A percentile compares a stretch with the other conserved stretches of the same genome.
Evolutionary conservation across 2,329 filamentous ascomycete species (phyloP).

Genomic region (Ascochyta koolunga): DNA sequence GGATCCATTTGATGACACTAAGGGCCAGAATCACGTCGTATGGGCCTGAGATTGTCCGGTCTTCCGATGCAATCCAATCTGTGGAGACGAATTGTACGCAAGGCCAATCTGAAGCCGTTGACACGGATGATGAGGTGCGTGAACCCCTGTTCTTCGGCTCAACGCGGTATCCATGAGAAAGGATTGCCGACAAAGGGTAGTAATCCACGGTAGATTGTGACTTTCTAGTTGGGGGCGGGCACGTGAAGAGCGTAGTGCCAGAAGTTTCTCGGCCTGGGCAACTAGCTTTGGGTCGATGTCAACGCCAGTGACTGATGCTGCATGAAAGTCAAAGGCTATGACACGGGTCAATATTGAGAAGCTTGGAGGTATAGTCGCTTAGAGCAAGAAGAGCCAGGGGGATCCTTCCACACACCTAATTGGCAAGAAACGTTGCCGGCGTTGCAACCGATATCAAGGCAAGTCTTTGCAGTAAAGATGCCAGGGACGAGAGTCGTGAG

Average conservation of each 20-base stretch:
- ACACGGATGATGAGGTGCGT: slow-evolving; percentile 18
- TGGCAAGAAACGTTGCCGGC: slow-evolving; percentile 46
- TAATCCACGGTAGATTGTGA: slow-evolving; percentile 33
- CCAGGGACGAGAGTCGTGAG: slow-evolving; percentile 41
- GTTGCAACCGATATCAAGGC: slow-evolving; percentile 51
- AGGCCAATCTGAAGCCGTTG: slow-evolving; percentile 29
- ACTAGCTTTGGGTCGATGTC: slow-evolving; percentile 49
- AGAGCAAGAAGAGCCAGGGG: slow-evolving; percentile 23
- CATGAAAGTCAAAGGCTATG: slow-evolving; percentile 47
- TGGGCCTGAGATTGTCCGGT: slow-evolving; percentile 31
- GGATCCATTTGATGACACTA: slow-evolving; percentile 50
- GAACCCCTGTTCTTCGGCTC: slow-evolving; percentile 27
- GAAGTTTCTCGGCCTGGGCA: slow-evolving; percentile 43
- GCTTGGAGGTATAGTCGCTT: slow-evolving; percentile 16
- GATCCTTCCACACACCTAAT: slow-evolving; percentile 43
- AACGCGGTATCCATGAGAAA: slow-evolving; percentile 41
- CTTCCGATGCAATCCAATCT: slow-evolving; percentile 40
- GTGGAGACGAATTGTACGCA: slow-evolving; percentile 40
- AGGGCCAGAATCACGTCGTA: slow-evolving; percentile 48
- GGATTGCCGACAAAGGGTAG: slow-evolving; percentile 46
- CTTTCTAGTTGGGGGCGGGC: slow-evolving; percentile 25
- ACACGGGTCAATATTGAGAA: slow-evolving; percentile 31
- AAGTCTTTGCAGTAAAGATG: slow-evolving; percentile 43
- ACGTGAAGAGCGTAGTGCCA: slow-evolving; percentile 47
- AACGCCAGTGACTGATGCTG: slow-evolving; percentile 47